Evolutionary conservation across 2,329 filamentous ascomycete species (phyloP).

Genomic region (Fusarium ambrosium): DNA sequence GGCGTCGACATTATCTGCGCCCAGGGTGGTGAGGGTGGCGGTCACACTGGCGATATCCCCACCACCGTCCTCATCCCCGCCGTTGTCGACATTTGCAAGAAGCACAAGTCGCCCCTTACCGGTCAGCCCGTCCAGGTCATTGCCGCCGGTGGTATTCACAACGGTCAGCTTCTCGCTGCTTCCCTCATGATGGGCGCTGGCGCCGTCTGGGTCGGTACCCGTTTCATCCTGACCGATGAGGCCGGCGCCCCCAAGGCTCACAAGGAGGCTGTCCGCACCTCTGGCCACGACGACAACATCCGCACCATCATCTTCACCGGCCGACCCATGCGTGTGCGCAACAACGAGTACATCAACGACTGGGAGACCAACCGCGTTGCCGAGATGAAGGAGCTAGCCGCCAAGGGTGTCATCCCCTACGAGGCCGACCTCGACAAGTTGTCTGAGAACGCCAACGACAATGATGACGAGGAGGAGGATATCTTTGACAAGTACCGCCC

Average conservation of each 20-base stretch:
- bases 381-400: conserved; percentile 93
- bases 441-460: conserved; percentile 71
- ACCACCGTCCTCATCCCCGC: conserved; percentile 94
- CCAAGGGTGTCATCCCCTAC: conserved; percentile 91
- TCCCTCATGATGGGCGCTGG: conserved; percentile 92
- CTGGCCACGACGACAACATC: conserved; percentile 94
- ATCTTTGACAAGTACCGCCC: conserved; percentile 92
- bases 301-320: conserved; percentile 99
- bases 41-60: conserved; percentile 94
- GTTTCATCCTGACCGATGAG: conserved; percentile 94
- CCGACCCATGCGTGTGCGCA: conserved; percentile 91
- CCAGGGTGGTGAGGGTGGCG: conserved; percentile 96
- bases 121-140: conserved; percentile 91
- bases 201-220: conserved; percentile 96
- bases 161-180: conserved; percentile 89
- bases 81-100: conserved; percentile 84
- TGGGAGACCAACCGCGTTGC: conserved; percentile 93
- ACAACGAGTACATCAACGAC: conserved; percentile 92
- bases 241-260: conserved; percentile 93
- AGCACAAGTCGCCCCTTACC: conserved; percentile 87
- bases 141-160: conserved; percentile 94
- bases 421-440: conserved; percentile 94
- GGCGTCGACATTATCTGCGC: conserved; percentile 98
- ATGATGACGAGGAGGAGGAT: conserved; percentile 83
- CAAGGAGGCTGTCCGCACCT: conserved; percentile 94